Evolutionary conservation across 345 rosid genomes (phyloP), one percentile per base, ranked within the genome.

Genomic region (Populus tremula): DNA sequence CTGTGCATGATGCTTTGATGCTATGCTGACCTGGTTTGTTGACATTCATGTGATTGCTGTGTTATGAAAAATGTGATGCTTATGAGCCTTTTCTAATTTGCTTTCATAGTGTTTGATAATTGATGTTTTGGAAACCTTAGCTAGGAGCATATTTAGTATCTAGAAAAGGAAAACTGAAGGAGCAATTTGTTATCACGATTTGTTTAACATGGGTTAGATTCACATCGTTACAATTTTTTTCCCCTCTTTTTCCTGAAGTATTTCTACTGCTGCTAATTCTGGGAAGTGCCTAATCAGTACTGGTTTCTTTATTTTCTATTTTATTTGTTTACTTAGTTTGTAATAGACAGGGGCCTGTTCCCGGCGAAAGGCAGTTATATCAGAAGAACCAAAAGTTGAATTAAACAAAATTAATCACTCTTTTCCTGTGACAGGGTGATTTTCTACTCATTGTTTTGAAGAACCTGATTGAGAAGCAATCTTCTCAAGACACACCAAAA

Each of bases 371-470:
- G 62, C 20, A n/a, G 21, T 71, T 10, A 10, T 31, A 29, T 18
- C 2, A n/a, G 23, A n/a, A 67, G 50, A 39, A 61, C 18, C 3
- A 33, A 33, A 43, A 39, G 5, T 67, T 67, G 27, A n/a, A 6
- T n/a, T 5, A 62, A 18, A 59, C 7, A 50, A 67, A 29, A 17
- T 25, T 53, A 2, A 45, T 41, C 39, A 21, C 72, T 62, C 73
- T 82, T 72, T 74, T 45, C 53, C 20, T 67, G 23, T 66, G 64
- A 69, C 90, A 94, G 98, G 94, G 97, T 77, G 97, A 92, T 87
- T 94, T 94, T 86, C 91, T 94, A 45, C 97, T 94, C 73, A 91
- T 93, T 84, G 86, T 94, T 86, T 84, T 91, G 94, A 92, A 89
- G 92, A 90, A 88, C 79, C 87, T 94, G 85, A 86, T 94, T 80